Base-by-base conservation (phyloP, 306 rosid species). In the Prunus armeniaca region DNA sequence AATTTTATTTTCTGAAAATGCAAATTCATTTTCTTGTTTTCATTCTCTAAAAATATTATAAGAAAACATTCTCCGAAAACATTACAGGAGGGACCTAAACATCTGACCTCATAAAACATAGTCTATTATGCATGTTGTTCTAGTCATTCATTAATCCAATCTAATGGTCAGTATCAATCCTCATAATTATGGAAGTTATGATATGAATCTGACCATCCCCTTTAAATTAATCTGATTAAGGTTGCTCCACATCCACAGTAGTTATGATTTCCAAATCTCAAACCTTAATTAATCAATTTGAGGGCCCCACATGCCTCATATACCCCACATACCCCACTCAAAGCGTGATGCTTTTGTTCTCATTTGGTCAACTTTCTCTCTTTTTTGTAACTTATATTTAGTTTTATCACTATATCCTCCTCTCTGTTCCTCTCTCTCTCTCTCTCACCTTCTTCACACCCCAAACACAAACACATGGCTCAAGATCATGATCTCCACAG, bases 381-480 rank as follows among this genome's bases (percentile, higher is more conserved):
- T 1, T 56, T 1, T 56, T 22, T 62, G 6, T 14, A 0, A 47
- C 52, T 47, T 14, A 0, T 18, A 15, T 1, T 14, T 2, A 61
- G 3, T 8, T 15, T 61, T 15, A 27, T 27, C 20, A 10, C 15
- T 1, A 62, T 13, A 62, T 19, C 24, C 78, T 12, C 54, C 50
- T 24, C 54, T 9, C 30, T 58, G 32, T 24, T 64, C 68, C 24
- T 17, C 13, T 45, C 22, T 17, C 13, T 17, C 13, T 45, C 22
- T 17, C 13, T 45, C 22, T 3, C 13, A 19, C 43, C 74, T 15
- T 70, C 32, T 43, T 8, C 57, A 4, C 50, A 9, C 27, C 4
- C 70, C 6, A 11, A 13, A 41, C 73, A 73, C 84, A 61, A 58
- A 3, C 80, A 67, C 34, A 88, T 91, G 97, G 83, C 82, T 62